These are phyloP conservation scores for Pichia sp. DNA, from an alignment of 1,139 yeast species.

Conservation along the genomic window DNA sequence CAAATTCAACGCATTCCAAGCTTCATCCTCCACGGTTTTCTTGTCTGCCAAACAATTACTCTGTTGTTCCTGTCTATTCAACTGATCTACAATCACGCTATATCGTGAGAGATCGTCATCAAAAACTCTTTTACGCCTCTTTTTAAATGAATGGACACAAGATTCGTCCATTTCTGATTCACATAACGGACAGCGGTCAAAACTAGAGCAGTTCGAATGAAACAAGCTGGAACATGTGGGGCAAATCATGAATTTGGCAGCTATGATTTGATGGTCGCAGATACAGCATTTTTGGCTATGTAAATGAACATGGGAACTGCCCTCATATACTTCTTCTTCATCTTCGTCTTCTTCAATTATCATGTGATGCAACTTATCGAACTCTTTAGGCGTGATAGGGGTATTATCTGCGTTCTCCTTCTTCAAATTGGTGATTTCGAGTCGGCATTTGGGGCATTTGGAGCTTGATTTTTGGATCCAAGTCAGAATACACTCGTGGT, in stretches of 20 bases:
- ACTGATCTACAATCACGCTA: constrained; percentile 19
- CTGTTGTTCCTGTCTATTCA: constrained; percentile 1
- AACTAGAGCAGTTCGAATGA: constrained; percentile 16
- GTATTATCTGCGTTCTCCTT: not conserved
- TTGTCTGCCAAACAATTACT: not conserved
- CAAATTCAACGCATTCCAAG: constrained; percentile 12
- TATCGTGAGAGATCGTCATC: constrained; percentile 12
- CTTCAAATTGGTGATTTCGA: constrained; percentile 2
- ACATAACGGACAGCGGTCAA: constrained; percentile 13
- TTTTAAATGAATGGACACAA: not conserved
- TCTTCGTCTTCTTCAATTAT: not conserved
- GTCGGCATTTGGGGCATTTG: constrained; percentile 14
- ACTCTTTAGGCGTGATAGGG: constrained; percentile 1
- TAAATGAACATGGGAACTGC: constrained; percentile 1
- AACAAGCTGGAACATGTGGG: constrained; percentile 15
- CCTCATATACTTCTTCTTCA: not conserved
- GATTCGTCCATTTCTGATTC: constrained; percentile 10
- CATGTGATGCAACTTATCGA: constrained; percentile 5
- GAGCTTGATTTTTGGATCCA: constrained; percentile 12
- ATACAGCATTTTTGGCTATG: constrained; percentile 11
- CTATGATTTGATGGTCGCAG: constrained; percentile 11
- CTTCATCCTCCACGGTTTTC: constrained; percentile 2
- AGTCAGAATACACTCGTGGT: constrained; percentile 8
- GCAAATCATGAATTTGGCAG: constrained; percentile 11
- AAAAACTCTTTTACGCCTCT: not conserved